A percentile compares a stretch with the other conserved stretches of the same genome.
These are phyloP conservation scores for Trichosporon faecale DNA, from an alignment of 1,284 basidiomycete genomes.

Conservation along the genomic window DNA sequence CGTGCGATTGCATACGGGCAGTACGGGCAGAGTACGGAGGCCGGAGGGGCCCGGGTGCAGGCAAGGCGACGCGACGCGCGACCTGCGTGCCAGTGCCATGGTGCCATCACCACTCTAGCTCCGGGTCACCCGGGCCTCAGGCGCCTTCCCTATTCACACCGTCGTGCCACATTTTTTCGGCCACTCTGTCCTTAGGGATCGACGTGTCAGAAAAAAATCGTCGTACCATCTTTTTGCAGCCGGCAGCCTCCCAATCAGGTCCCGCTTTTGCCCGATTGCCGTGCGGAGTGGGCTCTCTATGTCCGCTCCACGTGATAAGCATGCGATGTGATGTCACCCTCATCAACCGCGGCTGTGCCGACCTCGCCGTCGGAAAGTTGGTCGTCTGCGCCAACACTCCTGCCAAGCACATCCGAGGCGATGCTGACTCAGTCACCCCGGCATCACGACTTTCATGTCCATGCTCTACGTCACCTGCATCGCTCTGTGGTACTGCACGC, in stretches of 20 bases:
- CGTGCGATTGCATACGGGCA: background rate
- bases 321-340: background rate
- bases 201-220: slow-evolving; percentile 1
- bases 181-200: background rate
- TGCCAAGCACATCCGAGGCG: too few species aligned
- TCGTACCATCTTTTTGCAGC: slow-evolving; percentile 1
- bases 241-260: background rate
- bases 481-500: background rate
- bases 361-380: too few species aligned
- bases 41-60: background rate
- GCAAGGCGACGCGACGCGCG: background rate
- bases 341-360: background rate
- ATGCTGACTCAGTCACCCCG: background rate
- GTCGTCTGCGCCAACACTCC: too few species aligned
- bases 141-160: background rate
- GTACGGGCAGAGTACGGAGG: too few species aligned
- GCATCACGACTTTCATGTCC: background rate
- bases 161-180: slow-evolving; percentile 8
- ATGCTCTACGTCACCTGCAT: background rate
- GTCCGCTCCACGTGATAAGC: background rate
- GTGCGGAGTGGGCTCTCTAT: background rate
- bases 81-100: background rate
- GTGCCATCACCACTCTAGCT: background rate
- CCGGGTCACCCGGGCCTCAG: background rate
- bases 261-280: background rate